Evolutionary conservation across 2,329 filamentous ascomycete species (phyloP), one percentile per base, ranked within the genome.

Genomic region (Fusarium circinatum): DNA sequence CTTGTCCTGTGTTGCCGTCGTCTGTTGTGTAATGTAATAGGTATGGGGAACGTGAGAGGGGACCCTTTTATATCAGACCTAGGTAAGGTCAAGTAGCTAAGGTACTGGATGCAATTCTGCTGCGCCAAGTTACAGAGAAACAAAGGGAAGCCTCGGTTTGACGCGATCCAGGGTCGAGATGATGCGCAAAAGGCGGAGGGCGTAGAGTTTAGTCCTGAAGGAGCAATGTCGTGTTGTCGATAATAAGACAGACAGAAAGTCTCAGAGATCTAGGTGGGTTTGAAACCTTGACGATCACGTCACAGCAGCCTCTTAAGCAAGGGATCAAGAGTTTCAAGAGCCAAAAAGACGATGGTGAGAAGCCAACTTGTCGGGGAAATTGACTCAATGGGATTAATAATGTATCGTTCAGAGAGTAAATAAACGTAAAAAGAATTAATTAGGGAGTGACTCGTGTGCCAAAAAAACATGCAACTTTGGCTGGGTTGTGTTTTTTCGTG

Each of bases 61-160:
- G 70, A 63, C 65, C 65, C 62, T 77, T 70, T 73, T 70, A 66
- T 77, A 76, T 77, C 67, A 65, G 56, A 70, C 58, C 74, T 75
- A 75, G 34, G 32, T 34, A 34, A 34, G 32, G 32, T 34, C 32
- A 34, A 7, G 24, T 38, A 48, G 55, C 14, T 58, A 22, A 47
- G 26, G 26, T 48, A 51, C 22, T 34, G 30, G 26, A 51, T 63
- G 69, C 67, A 72, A 69, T 70, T 70, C 47, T 24, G 47, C 52
- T 70, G 58, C 36, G 52, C 66, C 64, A 69, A 68, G 62, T 73
- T 73, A 69, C 65, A 56, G 59, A 56, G 28, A 32, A 39, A 69
- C 49, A 64, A 64, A 47, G 44, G 49, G 39, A 69, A 65, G 60
- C 66, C 60, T 70, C 59, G 59, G 63, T 63, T 78, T 77, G 75